phyloP scores from a whole-genome alignment of 805 yeast genomes.

The Ogataea pignaliae region DNA sequence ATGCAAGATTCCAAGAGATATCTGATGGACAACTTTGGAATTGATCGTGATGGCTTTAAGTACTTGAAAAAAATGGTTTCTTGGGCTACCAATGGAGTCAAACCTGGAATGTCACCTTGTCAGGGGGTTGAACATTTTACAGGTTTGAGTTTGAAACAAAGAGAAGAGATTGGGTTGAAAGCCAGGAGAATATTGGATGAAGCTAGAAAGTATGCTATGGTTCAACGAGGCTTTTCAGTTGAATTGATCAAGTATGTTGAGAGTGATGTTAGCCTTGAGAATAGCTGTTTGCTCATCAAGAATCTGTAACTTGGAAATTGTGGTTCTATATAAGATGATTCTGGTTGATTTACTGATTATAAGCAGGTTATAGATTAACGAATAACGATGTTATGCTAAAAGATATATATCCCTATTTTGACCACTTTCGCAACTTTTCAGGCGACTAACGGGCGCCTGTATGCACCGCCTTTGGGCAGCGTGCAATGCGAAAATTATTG shows the following conservation, averaged over 20 bases:
- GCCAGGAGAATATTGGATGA: slow-evolving; percentile 76
- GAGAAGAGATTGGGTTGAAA: slow-evolving; percentile 57
- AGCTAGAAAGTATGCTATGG: slow-evolving; percentile 53
- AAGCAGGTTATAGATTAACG: too few species aligned
- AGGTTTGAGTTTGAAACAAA: slow-evolving; percentile 40
- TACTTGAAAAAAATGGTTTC: slow-evolving; percentile 62
- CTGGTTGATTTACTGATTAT: too few species aligned
- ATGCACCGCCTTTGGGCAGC: too few species aligned
- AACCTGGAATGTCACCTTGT: slow-evolving; percentile 35
- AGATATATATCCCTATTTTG: too few species aligned
- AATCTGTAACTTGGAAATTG: neutral
- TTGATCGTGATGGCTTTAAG: slow-evolving; percentile 21
- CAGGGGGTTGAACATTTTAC: slow-evolving; percentile 42
- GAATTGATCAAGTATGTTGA: slow-evolving; percentile 57
- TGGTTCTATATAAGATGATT: too few species aligned
- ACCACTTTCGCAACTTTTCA: too few species aligned
- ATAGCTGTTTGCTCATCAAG: slow-evolving; percentile 32
- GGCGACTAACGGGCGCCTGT: too few species aligned
- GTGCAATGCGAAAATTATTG: too few species aligned
- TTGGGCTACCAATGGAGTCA: slow-evolving; percentile 82
- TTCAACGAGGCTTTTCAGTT: slow-evolving; percentile 35
- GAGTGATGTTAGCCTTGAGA: slow-evolving; percentile 60
- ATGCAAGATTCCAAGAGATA: slow-evolving; percentile 42
- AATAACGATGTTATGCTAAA: too few species aligned
- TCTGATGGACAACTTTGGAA: slow-evolving; percentile 29